Evolutionary conservation across 1,139 yeast species (phyloP), one percentile per base, ranked within the genome.

Genomic region (Nakaseomyces kungkrabaensis): DNA sequence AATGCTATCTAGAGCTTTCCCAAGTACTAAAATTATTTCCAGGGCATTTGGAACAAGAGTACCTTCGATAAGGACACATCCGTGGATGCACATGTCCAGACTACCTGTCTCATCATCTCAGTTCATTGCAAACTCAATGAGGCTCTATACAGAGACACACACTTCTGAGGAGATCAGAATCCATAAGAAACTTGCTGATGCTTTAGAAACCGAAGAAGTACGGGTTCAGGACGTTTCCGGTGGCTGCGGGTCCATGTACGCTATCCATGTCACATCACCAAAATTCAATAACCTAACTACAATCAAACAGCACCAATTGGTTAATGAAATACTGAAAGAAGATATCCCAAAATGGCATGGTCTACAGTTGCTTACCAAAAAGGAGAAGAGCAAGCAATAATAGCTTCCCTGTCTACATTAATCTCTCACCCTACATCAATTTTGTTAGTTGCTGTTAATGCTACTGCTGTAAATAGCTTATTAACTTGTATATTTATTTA

Each of bases 181-280:
- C 40, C 82, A 72, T 61, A 68, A 73, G 37, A 79, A 79, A 50
- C 72, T 89, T 43, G 60, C 72, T 22, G 65, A 71, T 11, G 75
- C 75, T 48, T 76, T 88, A 45, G 56, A 69, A 8, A 96, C 97
- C 0, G 65, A 70, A 29, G 70, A 68, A 41, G 70, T 89, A 46
- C 73, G 74, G 46, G 97, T 90, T 5, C 52, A 46, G 96, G 98
- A 92, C 65, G 82, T 90, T 4, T 82, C 94, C 27, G 97, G 89
- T 25, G 98, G 99, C 0, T 94, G 98, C 70, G 99, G 99, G 0
- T 89, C 97, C 3, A 92, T 92, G 97, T 94, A 88, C 70, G 89
- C 96, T 45, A 92, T 92, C 48, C 72, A 77, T 53, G 78, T 94
- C 25, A 85, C 82, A 41, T 83, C 95, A 51, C 73, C 72, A 1